Percentiles rank a stretch among this genome's conserved stretches.
phyloP scores from a whole-genome alignment of 768 basidiomycete genomes.

The Lactarius sanguifluus region DNA sequence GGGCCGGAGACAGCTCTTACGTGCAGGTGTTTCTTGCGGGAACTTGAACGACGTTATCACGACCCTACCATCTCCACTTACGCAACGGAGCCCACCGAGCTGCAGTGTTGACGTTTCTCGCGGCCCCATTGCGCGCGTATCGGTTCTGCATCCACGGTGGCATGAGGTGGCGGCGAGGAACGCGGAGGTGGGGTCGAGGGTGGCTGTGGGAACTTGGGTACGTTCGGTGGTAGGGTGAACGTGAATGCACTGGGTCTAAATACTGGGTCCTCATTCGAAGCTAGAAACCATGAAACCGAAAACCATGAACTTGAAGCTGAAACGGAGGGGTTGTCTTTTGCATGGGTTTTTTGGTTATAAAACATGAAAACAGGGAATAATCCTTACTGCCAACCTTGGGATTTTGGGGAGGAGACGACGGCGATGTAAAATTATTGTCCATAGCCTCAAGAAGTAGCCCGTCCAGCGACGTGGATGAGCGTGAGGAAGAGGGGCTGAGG shows the following conservation, averaged over 20 bases:
- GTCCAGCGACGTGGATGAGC: slow-evolving; percentile 43
- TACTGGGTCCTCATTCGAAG: too few relatives aligned
- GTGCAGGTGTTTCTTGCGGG: slow-evolving; percentile 59
- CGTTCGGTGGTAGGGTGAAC: slow-evolving; percentile 69
- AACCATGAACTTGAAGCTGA: slow-evolving; percentile 1
- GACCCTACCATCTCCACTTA: slow-evolving; percentile 49
- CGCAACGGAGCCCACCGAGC: slow-evolving; percentile 43
- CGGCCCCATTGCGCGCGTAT: slow-evolving; percentile 59
- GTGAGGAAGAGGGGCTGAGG: slow-evolving; percentile 34
- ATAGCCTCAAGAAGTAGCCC: slow-evolving; percentile 49
- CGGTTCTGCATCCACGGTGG: slow-evolving; percentile 30
- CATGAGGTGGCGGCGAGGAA: slow-evolving; percentile 37
- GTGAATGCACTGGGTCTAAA: slow-evolving; percentile 79
- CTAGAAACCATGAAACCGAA: background rate
- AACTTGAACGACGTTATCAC: slow-evolving; percentile 74
- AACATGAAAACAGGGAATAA: slow-evolving; percentile 11
- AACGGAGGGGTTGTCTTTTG: slow-evolving; percentile 10
- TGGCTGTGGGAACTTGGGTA: slow-evolving; percentile 55
- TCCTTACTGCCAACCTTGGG: slow-evolving; percentile 41
- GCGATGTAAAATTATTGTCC: slow-evolving; percentile 38
- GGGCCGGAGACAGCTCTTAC: slow-evolving; percentile 43
- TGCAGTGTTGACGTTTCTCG: slow-evolving; percentile 73
- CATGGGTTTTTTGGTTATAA: background rate
- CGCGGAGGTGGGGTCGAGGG: slow-evolving; percentile 28
- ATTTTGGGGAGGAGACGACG: slow-evolving; percentile 43